Evolutionary conservation across 2,329 filamentous ascomycete genomes (phyloP).

Genomic region (Aspergillus unguis): DNA sequence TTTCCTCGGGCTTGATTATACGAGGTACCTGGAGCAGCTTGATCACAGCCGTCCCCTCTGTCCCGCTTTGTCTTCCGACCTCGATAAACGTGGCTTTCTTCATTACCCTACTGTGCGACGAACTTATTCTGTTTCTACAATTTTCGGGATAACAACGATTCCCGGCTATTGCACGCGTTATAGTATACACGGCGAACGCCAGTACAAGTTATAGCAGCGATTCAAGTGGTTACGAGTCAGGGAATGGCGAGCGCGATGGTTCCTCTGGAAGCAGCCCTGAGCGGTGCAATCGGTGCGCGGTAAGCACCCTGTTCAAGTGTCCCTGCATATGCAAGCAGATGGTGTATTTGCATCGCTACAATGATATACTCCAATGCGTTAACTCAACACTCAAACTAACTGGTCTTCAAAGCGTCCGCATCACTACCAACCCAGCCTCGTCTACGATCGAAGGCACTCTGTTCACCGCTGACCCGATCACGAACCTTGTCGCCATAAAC

Average conservation of each 20-base stretch:
- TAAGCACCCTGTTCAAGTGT: slow-evolving; percentile 35
- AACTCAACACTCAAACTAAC: background rate
- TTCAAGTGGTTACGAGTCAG: slow-evolving; percentile 29
- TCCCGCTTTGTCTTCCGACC: background rate
- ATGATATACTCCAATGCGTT: background rate
- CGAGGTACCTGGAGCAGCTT: background rate
- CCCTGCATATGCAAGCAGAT: background rate
- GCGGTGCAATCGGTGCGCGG: slow-evolving; percentile 61
- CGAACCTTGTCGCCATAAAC: slow-evolving; percentile 61
- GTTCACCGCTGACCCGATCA: slow-evolving; percentile 60
- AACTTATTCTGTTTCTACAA: background rate
- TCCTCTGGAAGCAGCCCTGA: slow-evolving; percentile 53
- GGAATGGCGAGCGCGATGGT: slow-evolving; percentile 45
- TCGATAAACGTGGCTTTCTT: slow-evolving; percentile 1
- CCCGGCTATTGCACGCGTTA: background rate
- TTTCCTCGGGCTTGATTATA: background rate
- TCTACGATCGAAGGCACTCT: slow-evolving; percentile 59
- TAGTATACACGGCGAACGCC: slow-evolving; percentile 60
- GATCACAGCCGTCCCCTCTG: background rate
- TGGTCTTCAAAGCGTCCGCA: slow-evolving; percentile 48
- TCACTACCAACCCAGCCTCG: slow-evolving; percentile 53
- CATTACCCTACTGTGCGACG: background rate
- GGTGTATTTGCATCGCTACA: background rate
- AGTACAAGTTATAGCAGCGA: slow-evolving; percentile 50
- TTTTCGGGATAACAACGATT: background rate